Conservation (phyloP, 2,329 filamentous ascomycete genomes). For the Penicillium decumbens region DNA sequence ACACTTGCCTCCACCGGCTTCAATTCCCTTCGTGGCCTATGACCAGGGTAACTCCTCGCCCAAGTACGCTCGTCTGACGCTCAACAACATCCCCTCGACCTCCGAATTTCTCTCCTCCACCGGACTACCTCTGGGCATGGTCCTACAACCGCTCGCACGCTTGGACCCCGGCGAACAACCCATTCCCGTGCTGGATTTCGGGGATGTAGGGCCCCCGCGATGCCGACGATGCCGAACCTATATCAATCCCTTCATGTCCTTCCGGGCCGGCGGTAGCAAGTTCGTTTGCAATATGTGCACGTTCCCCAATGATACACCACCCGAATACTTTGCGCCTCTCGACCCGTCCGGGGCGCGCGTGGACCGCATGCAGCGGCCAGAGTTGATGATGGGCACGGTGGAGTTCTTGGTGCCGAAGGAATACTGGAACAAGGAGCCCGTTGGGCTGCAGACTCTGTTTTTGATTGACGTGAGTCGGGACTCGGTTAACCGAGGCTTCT, state of each 20-base stretch:
- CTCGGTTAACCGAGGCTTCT: slow-evolving; percentile 81
- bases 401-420: slow-evolving; percentile 97
- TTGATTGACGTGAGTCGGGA: slow-evolving; percentile 91
- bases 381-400: slow-evolving; percentile 85
- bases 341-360: slow-evolving; percentile 81
- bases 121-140: slow-evolving; percentile 76
- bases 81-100: slow-evolving; percentile 87
- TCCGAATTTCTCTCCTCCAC: slow-evolving; percentile 75
- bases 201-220: slow-evolving; percentile 80
- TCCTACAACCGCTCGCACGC: slow-evolving; percentile 81
- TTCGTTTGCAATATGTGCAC: slow-evolving; percentile 98
- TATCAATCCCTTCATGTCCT: slow-evolving; percentile 99
- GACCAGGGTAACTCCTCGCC: slow-evolving; percentile 97
- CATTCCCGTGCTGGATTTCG: slow-evolving; percentile 92
- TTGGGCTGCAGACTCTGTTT: slow-evolving; percentile 83
- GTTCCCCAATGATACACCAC: slow-evolving; percentile 87
- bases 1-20: slow-evolving; percentile 82
- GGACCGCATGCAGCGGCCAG: slow-evolving; percentile 82
- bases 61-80: slow-evolving; percentile 82
- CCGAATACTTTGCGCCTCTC: slow-evolving; percentile 90
- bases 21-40: slow-evolving; percentile 83
- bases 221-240: slow-evolving; percentile 92
- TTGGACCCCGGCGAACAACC: slow-evolving; percentile 78
- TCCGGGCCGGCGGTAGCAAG: slow-evolving; percentile 87
- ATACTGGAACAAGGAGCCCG: slow-evolving; percentile 94